A percentile compares a stretch with the other conserved stretches of the same genome.
Conservation (phyloP, 148 eudicot genomes). For the Nyssa sinensis region DNA sequence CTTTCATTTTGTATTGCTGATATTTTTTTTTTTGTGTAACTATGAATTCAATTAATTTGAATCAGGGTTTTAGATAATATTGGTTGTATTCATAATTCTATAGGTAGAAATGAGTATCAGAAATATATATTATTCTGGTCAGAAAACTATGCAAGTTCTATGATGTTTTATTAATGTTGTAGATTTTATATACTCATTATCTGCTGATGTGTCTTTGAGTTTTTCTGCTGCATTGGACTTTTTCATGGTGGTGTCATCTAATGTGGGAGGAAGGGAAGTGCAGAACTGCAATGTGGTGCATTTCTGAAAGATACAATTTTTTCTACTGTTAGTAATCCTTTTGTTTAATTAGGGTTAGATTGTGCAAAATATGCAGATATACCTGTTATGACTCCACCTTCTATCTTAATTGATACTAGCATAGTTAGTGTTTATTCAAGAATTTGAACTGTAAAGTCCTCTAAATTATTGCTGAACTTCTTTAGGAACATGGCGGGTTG, state of each 20-base stretch:
- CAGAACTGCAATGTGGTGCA: neutral
- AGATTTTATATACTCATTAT: neutral
- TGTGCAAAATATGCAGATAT: neutral
- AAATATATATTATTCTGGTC: too few relatives aligned
- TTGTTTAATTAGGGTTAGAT: neutral
- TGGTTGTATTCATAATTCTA: neutral
- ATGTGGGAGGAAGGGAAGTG: neutral
- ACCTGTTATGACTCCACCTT: neutral
- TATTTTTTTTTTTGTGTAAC: too few relatives aligned
- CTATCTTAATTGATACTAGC: neutral
- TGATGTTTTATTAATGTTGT: neutral
- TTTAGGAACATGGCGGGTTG: constrained; percentile 90
- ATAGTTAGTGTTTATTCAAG: neutral
- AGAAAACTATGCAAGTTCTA: neutral
- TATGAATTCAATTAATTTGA: neutral
- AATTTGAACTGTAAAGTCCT: neutral
- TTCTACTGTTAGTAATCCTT: neutral
- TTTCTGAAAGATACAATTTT: neutral
- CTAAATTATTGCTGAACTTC: constrained; percentile 9
- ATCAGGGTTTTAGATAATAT: neutral
- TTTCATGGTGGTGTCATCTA: neutral
- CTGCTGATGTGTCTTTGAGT: neutral
- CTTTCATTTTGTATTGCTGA: neutral
- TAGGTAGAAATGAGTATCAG: too few relatives aligned
- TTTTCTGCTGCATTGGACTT: constrained; percentile 3